Evolutionary conservation across 768 basidiomycete genomes (phyloP), one percentile per base, ranked within the genome.

Genomic region (Suillus bovinus): DNA sequence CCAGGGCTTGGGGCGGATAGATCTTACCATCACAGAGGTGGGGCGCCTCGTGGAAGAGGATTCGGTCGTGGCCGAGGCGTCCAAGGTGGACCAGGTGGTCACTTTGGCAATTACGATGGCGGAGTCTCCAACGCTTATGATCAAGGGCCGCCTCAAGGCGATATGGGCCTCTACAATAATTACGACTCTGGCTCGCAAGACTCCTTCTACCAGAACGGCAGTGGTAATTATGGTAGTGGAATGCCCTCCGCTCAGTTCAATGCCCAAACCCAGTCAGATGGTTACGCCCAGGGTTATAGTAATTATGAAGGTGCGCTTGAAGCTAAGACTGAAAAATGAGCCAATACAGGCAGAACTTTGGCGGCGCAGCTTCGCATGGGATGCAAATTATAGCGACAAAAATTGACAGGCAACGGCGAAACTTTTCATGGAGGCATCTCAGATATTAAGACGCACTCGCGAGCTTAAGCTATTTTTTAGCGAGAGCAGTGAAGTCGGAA

Each of bases 221-320:
- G 81, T 80, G 81, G 78, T 79, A 81, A 77, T 78, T 84, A 82
- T 78, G 82, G 71, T 44, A 69, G 77, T 75, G 77, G 77, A 76
- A 79, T 79, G 67, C 75, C 82, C 61, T 75, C 85, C 67, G 75
- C 80, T 71, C 81, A 85, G 72, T 87, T 83, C 77, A 78, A 77
- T 70, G 68, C 77, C 69, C 74, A 81, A 74, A 69, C 62, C 66
- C 72, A 79, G 66, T 75, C 82, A 72, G 77, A 79, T 64, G 83
- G 82, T 60, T 81, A 74, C 64, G 65, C 80, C 74, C 86, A 89
- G 78, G 86, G 80, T 66, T 89, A 84, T 76, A 85, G 83, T 78
- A 83, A 74, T 68, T 80, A 78, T 79, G 91, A 93, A 93, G 91
- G 91, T 94, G 85, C 91, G 91, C 90, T 88, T 79, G 81, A 84